phyloP scores from a whole-genome alignment of 805 yeast genomes.

The Lipomyces oligophaga region DNA sequence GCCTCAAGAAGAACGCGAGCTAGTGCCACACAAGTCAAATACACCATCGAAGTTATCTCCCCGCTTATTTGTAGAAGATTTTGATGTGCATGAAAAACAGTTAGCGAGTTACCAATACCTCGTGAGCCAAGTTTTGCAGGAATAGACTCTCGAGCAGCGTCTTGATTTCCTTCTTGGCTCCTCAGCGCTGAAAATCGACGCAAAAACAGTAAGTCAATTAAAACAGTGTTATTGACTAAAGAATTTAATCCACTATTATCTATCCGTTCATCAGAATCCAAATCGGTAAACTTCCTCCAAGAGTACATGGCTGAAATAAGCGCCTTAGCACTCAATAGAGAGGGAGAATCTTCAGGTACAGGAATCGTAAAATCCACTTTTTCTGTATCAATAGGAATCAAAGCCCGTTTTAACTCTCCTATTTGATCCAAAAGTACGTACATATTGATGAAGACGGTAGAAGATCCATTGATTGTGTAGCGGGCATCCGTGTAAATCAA shows the following conservation, averaged over 20 bases:
- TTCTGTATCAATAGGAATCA: background rate
- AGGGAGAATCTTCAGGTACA: background rate
- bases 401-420: constrained; percentile 5
- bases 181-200: constrained; percentile 12
- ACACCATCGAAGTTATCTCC: constrained; percentile 24
- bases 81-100: constrained; percentile 26
- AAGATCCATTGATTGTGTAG: constrained; percentile 23
- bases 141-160: constrained; percentile 4
- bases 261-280: background rate
- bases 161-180: background rate
- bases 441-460: constrained; percentile 25
- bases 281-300: constrained; percentile 4
- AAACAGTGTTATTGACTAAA: constrained; percentile 1
- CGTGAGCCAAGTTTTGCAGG: constrained; percentile 28
- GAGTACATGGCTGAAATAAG: constrained; percentile 19
- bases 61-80: constrained; percentile 21
- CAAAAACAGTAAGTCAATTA: constrained; percentile 19
- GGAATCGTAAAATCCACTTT: background rate
- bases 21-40: constrained; percentile 11
- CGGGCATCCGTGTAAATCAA: constrained; percentile 22
- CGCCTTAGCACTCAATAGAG: constrained; percentile 16
- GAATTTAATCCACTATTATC: background rate
- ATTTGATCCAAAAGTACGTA: constrained; percentile 8
- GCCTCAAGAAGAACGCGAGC: constrained; percentile 11
- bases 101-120: constrained; percentile 23